A percentile compares a stretch with the other conserved stretches of the same genome.
Conservation (phyloP, 768 basidiomycete species). For the Amanita polypyramis region DNA sequence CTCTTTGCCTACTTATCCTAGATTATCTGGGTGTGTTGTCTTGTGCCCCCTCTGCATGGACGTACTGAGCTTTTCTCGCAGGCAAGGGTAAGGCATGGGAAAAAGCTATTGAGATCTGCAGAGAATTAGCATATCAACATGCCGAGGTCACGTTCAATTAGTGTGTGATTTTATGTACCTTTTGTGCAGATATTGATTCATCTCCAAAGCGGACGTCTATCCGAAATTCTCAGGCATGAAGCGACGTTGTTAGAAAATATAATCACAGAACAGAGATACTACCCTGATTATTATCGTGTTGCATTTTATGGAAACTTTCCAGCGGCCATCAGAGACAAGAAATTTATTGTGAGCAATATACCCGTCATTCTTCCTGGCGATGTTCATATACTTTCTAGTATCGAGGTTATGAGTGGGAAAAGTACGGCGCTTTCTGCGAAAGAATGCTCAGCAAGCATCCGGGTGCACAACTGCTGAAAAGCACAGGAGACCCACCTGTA, state of each 20-base stretch:
- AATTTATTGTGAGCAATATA: slow-evolving; percentile 63
- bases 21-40: slow-evolving; percentile 70
- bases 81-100: slow-evolving; percentile 99
- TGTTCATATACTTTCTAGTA: slow-evolving; percentile 38
- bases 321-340: slow-evolving; percentile 73
- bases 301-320: slow-evolving; percentile 93
- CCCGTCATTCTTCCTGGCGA: slow-evolving; percentile 6
- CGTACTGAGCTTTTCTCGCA: slow-evolving; percentile 17
- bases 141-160: slow-evolving; percentile 86
- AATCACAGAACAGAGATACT: slow-evolving; percentile 71
- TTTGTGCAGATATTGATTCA: slow-evolving; percentile 5
- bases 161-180: slow-evolving; percentile 30
- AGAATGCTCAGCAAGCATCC: slow-evolving; percentile 87
- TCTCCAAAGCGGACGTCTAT: slow-evolving; percentile 52
- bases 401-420: slow-evolving; percentile 94
- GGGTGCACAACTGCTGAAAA: slow-evolving; percentile 69
- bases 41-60: slow-evolving; percentile 2
- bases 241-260: slow-evolving; percentile 84
- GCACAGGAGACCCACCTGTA: slow-evolving; percentile 63
- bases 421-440: slow-evolving; percentile 82
- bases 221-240: slow-evolving; percentile 80
- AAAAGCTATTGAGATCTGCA: slow-evolving; percentile 85
- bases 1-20: slow-evolving; percentile 82
- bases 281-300: slow-evolving; percentile 89
- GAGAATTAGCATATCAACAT: slow-evolving; percentile 85